Base-by-base conservation (phyloP, 768 basidiomycete species). In the Chalciporus pseudorubinellus region DNA sequence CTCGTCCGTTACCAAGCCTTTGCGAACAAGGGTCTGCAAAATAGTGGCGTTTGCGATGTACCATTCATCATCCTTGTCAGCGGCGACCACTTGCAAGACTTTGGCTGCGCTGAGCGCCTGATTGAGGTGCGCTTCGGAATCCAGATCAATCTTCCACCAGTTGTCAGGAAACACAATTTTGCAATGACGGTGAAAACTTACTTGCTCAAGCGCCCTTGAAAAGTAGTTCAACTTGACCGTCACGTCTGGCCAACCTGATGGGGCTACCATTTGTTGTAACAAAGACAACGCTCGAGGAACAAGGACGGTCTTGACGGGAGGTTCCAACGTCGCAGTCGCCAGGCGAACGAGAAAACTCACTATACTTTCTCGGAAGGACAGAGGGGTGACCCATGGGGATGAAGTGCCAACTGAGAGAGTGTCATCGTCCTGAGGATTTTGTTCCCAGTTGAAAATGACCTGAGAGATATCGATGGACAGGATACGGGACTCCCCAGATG, bases 301-400 rank as follows among this genome's bases (percentile, higher is more conserved):
- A 16, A 89, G 72, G 14, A 72, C 68, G 19, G 53, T 58, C 44
- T 66, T 71, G 22, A 70, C 67, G 6, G 72, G 70, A 6, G 77
- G 68, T n/a, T 76, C 76, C 50, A 82, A 76, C 1, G 78, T 71
- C 26, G 81, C 79, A 14, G 91, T 91, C 9, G 90, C 85, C 41
- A 98, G 77, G 42, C 95, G 87, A n/a, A 99, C 85, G 29, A 99
- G 80, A 70, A 94, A 97, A 73, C 92, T 94, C 56, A 98, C 88
- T 72, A 97, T 89, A 52, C 86, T 87, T 70, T 98, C 95, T 24
- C 92, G 82, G 50, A 92, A 84, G 19, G 79, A 77, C 24, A 89
- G 71, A 3, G 95, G 92, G 0, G 89, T 90, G 19, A 80, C 68
- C 91, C 92, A 95, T 5, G 31, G 63, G 49, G 41, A 65, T 54